These are phyloP conservation scores for Verbena officinalis DNA, from an alignment of 257 asterid species.

Conservation along the genomic window DNA sequence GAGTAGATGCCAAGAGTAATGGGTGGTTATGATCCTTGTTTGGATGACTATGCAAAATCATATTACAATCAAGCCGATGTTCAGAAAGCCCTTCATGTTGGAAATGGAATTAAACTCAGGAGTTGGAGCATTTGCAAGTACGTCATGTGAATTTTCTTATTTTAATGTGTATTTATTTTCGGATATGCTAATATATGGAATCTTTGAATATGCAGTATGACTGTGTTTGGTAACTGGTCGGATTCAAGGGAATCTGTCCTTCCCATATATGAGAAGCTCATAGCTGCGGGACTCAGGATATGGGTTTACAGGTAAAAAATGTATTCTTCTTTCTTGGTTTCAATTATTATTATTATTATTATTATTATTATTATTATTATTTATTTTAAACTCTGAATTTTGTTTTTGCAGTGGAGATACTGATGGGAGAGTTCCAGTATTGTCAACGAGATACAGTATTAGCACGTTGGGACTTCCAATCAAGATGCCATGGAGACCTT, in stretches of 20 bases:
- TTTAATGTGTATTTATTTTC: background rate
- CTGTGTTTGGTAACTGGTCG: slow-evolving; percentile 56
- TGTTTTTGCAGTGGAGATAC: slow-evolving; percentile 74
- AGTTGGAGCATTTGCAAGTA: slow-evolving; percentile 96
- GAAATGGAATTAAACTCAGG: slow-evolving; percentile 51
- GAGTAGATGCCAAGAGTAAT: slow-evolving; percentile 70
- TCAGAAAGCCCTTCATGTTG: slow-evolving; percentile 83
- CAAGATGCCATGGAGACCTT: slow-evolving; percentile 79
- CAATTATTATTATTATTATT: background rate
- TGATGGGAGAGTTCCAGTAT: slow-evolving; percentile 85
- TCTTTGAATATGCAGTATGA: slow-evolving; percentile 60
- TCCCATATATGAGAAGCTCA: slow-evolving; percentile 85
- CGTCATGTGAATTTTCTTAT: background rate
- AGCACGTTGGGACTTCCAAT: slow-evolving; percentile 69
- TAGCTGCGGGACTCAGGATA: slow-evolving; percentile 67
- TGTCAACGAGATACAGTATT: slow-evolving; percentile 85
- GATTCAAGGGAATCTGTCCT: slow-evolving; percentile 64
- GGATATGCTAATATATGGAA: too few relatives aligned
- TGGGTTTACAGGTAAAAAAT: slow-evolving; percentile 80
- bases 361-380: background rate
- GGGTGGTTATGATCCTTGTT: slow-evolving; percentile 91
- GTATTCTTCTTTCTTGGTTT: background rate
- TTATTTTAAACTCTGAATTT: background rate
- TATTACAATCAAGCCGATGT: slow-evolving; percentile 76
- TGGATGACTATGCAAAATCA: slow-evolving; percentile 68